phyloP scores from a whole-genome alignment of 1,139 yeast species.

The Saccharomyces pastorianus region DNA sequence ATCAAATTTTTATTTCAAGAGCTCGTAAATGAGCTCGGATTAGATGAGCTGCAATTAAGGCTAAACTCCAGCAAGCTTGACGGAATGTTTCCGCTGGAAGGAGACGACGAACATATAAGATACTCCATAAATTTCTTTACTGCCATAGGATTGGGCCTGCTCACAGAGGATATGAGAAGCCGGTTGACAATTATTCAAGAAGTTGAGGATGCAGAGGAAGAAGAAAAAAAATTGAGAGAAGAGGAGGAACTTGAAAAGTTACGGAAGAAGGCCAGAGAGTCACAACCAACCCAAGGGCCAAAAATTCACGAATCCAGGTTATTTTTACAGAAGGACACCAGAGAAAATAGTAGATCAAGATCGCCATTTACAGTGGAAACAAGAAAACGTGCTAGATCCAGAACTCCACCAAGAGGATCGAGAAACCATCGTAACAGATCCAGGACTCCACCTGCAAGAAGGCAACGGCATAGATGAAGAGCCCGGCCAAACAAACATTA shows the following conservation, averaged over 20 bases:
- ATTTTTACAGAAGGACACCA: not conserved
- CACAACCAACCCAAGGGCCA: not conserved
- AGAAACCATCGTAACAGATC: conserved; percentile 11
- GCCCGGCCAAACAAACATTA: conserved; percentile 11
- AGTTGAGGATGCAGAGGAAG: conserved; percentile 6
- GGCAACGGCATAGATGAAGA: conserved; percentile 8
- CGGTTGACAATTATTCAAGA: conserved; percentile 31
- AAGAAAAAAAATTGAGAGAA: conserved; percentile 4
- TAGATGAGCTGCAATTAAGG: conserved; percentile 40
- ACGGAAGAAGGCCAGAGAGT: conserved; percentile 1
- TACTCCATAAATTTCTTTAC: conserved; percentile 88
- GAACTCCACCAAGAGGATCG: conserved; percentile 16
- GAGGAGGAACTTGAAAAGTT: conserved; percentile 5
- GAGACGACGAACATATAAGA: conserved; percentile 50
- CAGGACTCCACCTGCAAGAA: conserved; percentile 7
- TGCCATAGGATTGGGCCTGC: conserved; percentile 78
- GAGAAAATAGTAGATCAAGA: conserved; percentile 4
- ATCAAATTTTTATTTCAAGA: conserved; percentile 76
- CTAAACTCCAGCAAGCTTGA: conserved; percentile 42
- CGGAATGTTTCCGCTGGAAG: conserved; percentile 39
- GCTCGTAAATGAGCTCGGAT: conserved; percentile 70
- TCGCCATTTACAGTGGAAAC: conserved; percentile 8
- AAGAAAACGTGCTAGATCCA: conserved; percentile 12
- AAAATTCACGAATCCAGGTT: not conserved
- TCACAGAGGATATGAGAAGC: conserved; percentile 77